Evolutionary conservation across 116 monocot species (phyloP).

Genomic region (Trichopus zeylanicus): DNA sequence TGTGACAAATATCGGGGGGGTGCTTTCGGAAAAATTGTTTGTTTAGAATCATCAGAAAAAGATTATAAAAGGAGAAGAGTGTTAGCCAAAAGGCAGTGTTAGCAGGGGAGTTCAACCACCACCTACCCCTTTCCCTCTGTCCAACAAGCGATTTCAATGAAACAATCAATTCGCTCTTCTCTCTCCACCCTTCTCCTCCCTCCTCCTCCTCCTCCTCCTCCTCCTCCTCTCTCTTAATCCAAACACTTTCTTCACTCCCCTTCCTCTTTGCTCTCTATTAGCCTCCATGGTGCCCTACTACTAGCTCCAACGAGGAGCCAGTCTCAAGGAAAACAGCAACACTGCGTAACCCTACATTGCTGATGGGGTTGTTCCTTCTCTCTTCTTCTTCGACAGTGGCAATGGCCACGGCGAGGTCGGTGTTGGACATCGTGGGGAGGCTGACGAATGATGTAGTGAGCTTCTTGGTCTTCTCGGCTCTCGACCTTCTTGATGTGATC

Average conservation of each 20-base stretch:
- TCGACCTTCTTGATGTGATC: constrained; percentile 60
- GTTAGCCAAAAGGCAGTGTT: neutral
- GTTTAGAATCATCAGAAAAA: neutral
- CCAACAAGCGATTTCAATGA: constrained; percentile 49
- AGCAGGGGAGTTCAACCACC: constrained; percentile 54
- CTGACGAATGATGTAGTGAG: constrained; percentile 48
- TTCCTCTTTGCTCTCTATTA: neutral
- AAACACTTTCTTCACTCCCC: neutral
- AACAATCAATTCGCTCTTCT: constrained; percentile 41
- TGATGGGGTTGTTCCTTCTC: neutral
- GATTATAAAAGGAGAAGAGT: neutral
- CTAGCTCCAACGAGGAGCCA: constrained; percentile 7
- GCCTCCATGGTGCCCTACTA: too few relatives aligned
- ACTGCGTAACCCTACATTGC: too few relatives aligned
- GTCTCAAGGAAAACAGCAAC: neutral
- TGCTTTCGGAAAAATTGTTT: neutral
- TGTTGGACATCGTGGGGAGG: constrained; percentile 10
- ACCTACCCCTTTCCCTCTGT: constrained; percentile 43
- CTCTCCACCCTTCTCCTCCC: too few relatives aligned
- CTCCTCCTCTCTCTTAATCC: neutral
- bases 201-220: too few relatives aligned
- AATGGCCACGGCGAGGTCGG: constrained; percentile 9
- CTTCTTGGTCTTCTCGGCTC: constrained; percentile 53
- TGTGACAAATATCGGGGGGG: too few relatives aligned
- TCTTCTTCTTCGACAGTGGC: too few relatives aligned